Base-by-base conservation (phyloP, 1,139 yeast genomes). In the Geotrichum europaeum region DNA sequence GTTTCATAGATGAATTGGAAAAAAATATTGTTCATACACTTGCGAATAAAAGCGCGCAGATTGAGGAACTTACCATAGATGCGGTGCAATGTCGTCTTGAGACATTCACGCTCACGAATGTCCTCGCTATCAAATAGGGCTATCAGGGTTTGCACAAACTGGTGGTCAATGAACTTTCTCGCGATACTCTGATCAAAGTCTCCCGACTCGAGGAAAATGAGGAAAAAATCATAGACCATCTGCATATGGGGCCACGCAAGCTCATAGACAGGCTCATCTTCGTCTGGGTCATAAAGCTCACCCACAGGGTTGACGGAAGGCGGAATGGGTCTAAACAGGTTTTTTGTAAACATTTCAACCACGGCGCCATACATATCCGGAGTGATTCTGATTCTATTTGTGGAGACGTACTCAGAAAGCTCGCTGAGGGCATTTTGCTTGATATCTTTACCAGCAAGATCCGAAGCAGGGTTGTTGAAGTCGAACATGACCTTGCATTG, bases 191-290 rank as follows among this genome's bases (percentile, higher is more conserved):
- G 97, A 71, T 90, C 90, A 73, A 95, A 94, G 75, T 92, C 98
- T 3, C 96, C 96, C 65, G 94, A 86, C 75, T 94, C 99, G 64
- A 95, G 87, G 75, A 94, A 94, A 68, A 97, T 80, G 65, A 95
- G 78, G 72, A 94, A 94, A 70, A 94, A 90, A 73, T 94, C 98
- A 76, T 95, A 94, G 53, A 92, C 96, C 50, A 94, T 83, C 75
- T 90, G 96, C 98, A 95, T 94, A 73, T 94, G 99, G 3, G 99
- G 97, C 99, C 99, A 94, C 7, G 98, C 94, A 64, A 94, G 84
- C 72, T 95, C 99, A 70, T 86, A 85, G 51, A 94, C 96, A 1
- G 98, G 98, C 75, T 94, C 99, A 76, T 94, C 99, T 76, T 94
- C 99, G 76, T 94, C 99, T 0, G 99, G 99, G 70, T 95, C 99